Conservation (phyloP, 192 early-diverging fungal genomes). For the Coemansia sp. region DNA sequence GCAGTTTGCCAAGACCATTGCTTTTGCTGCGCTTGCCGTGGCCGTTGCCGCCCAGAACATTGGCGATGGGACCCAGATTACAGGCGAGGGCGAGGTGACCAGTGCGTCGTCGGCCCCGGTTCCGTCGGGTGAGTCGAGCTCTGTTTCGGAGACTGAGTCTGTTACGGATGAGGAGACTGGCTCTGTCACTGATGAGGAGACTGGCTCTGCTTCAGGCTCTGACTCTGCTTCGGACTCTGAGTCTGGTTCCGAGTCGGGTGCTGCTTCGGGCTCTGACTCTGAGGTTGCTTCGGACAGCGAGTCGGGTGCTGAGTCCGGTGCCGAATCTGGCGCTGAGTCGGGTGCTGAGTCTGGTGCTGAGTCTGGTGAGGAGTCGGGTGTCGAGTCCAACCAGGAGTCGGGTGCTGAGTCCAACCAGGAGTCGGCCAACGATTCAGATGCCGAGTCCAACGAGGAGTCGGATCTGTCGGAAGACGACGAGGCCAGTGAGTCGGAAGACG, state of each 20-base stretch:
- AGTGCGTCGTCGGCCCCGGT: background rate
- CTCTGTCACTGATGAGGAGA: background rate
- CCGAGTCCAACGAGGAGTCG: conserved; percentile 2
- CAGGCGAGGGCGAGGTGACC: conserved; percentile 2
- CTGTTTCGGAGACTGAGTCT: background rate
- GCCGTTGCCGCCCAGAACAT: conserved; percentile 42
- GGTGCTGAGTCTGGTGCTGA: no score
- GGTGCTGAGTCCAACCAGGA: background rate
- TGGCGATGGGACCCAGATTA: conserved; percentile 15
- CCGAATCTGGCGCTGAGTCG: no score
- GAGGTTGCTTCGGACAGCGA: background rate
- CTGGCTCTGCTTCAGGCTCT: conserved; percentile 1
- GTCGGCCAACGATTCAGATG: background rate
- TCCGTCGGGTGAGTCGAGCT: background rate
- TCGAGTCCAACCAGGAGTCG: no score
- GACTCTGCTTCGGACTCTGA: conserved; percentile 6
- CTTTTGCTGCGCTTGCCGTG: conserved; percentile 36
- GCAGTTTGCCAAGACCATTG: conserved; percentile 52
- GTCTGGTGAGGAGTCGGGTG: no score
- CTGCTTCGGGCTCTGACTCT: background rate
- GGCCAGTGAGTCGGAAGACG: background rate
- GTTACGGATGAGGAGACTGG: background rate
- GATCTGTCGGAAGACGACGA: background rate
- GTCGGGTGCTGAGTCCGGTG: no score
- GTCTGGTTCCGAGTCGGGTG: background rate